Percentiles rank a stretch among this genome's conserved stretches.
These are phyloP conservation scores for Helianthus tuberosus DNA, from an alignment of 129 eudicot species.

Conservation along the genomic window DNA sequence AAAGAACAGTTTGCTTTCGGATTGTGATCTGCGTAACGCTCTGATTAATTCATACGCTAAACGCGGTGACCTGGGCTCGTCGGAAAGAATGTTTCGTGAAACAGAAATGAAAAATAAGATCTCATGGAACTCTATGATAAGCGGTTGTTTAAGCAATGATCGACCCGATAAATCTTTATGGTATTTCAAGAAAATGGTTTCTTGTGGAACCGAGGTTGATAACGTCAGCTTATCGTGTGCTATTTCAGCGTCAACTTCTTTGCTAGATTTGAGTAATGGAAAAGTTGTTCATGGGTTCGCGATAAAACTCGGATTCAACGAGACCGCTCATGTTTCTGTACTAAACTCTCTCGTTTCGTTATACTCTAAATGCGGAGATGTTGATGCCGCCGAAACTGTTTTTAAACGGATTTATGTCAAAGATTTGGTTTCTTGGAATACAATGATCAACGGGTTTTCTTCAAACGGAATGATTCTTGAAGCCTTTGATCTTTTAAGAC, in stretches of 20 bases:
- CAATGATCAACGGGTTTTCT: conserved; percentile 62
- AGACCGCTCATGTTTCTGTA: conserved; percentile 44
- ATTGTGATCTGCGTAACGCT: conserved; percentile 45
- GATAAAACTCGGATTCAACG: conserved; percentile 46
- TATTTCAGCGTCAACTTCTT: conserved; percentile 47
- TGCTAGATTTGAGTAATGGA: conserved; percentile 47
- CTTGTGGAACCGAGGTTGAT: conserved; percentile 41
- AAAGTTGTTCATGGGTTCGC: conserved; percentile 49
- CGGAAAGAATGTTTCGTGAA: conserved; percentile 47
- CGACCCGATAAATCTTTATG: conserved; percentile 44
- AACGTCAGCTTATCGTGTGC: conserved; percentile 59
- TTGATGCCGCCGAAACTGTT: conserved; percentile 30
- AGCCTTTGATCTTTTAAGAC: conserved; percentile 43
- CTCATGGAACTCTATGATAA: conserved; percentile 65
- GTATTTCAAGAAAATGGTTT: conserved; percentile 55
- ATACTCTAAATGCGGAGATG: conserved; percentile 58
- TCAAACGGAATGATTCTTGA: conserved; percentile 44
- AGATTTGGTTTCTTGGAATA: conserved; percentile 75
- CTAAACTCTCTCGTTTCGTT: conserved; percentile 63
- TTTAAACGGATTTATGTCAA: conserved; percentile 40
- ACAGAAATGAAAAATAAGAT: conserved; percentile 43
- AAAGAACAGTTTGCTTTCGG: conserved; percentile 46
- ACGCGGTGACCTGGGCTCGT: conserved; percentile 47
- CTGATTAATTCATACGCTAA: conserved; percentile 61
- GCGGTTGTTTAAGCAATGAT: conserved; percentile 52